Evolutionary conservation across 2,329 filamentous ascomycete species (phyloP).

Genomic region (Penicillium corylophilum): DNA sequence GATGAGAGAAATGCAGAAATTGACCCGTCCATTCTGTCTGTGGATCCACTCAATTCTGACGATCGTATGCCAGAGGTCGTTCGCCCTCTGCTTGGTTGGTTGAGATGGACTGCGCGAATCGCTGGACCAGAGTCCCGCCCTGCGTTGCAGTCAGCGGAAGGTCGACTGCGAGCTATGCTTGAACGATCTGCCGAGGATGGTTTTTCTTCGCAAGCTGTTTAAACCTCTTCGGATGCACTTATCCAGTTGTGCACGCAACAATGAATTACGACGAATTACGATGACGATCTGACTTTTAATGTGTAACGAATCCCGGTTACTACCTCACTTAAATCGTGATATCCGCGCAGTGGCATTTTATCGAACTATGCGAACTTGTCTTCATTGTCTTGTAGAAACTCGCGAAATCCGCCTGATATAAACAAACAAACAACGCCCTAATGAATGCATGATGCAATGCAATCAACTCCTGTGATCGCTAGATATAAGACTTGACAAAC

Average conservation of each 20-base stretch:
- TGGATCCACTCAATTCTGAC: neutral
- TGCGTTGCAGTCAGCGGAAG: slow-evolving; percentile 36
- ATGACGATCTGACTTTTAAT: slow-evolving; percentile 12
- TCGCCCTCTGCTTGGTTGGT: slow-evolving; percentile 37
- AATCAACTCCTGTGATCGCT: slow-evolving; percentile 2
- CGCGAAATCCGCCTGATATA: neutral
- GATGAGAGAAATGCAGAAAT: slow-evolving; percentile 9
- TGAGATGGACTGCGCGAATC: slow-evolving; percentile 28
- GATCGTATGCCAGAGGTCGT: slow-evolving; percentile 25
- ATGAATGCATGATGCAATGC: slow-evolving; percentile 12
- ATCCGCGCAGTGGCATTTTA: neutral
- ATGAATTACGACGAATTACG: slow-evolving; percentile 11
- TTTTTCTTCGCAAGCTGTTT: neutral
- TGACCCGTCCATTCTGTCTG: neutral
- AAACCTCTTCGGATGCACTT: neutral
- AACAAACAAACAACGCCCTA: slow-evolving; percentile 3
- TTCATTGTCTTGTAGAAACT: neutral
- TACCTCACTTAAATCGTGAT: neutral
- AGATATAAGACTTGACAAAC: neutral
- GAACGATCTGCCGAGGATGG: slow-evolving; percentile 17
- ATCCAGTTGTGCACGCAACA: neutral
- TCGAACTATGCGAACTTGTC: neutral
- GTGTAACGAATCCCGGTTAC: neutral
- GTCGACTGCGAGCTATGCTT: slow-evolving; percentile 37
- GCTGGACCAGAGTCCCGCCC: slow-evolving; percentile 16